Percentiles rank a stretch among this genome's conserved stretches.
Conservation (phyloP, 495 filamentous ascomycete species). For the Aspergillus taichungensis region DNA sequence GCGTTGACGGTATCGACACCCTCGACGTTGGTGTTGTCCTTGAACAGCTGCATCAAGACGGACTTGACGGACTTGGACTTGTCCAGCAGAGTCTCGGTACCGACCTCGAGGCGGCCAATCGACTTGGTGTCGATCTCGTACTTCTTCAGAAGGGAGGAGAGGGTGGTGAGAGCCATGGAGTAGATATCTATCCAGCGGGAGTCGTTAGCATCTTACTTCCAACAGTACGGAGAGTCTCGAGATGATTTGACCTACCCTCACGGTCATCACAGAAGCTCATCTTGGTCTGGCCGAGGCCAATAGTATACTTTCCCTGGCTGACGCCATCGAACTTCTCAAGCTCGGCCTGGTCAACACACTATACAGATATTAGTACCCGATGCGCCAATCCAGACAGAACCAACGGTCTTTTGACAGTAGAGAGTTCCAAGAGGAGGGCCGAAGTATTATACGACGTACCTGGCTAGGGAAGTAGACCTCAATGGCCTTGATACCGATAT, state of each 20-base stretch:
- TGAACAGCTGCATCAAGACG: constrained; percentile 97
- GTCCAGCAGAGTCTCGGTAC: constrained; percentile 96
- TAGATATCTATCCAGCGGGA: constrained; percentile 70
- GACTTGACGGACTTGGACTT: constrained; percentile 99
- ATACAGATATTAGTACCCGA: constrained; percentile 16
- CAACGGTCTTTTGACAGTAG: too few relatives aligned
- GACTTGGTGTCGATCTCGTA: constrained; percentile 86
- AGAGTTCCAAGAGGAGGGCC: background rate
- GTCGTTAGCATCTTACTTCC: too few relatives aligned
- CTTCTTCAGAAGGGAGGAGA: constrained; percentile 82
- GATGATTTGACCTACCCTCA: constrained; percentile 62
- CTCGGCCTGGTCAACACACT: constrained; percentile 96
- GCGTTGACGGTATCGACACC: constrained; percentile 95
- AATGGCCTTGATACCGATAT: constrained; percentile 99
- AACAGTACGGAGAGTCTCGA: too few relatives aligned
- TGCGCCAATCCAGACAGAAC: background rate
- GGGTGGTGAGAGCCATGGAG: constrained; percentile 83
- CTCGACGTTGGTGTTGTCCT: constrained; percentile 85
- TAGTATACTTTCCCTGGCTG: constrained; percentile 90
- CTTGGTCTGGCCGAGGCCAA: constrained; percentile 97
- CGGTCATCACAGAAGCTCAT: constrained; percentile 99
- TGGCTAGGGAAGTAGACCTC: constrained; percentile 97
- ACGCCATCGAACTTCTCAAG: constrained; percentile 99
- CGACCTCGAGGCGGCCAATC: constrained; percentile 92
- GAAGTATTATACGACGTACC: constrained; percentile 42